These are phyloP conservation scores for Talaromyces rugulosus DNA, from an alignment of 2,329 filamentous ascomycete genomes.

Conservation along the genomic window DNA sequence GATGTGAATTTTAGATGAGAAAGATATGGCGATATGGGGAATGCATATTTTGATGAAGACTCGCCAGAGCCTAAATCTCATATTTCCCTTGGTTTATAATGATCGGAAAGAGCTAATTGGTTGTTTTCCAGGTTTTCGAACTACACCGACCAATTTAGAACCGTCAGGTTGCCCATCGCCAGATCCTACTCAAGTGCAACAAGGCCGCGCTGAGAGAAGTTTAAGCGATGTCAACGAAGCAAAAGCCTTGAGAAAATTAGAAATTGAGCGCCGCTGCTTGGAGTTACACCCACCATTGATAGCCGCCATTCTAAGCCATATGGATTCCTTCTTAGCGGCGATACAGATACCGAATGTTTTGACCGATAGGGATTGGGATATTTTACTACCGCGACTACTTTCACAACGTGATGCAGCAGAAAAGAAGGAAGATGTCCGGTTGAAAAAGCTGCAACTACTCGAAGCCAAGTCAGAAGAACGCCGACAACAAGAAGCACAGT, in stretches of 20 bases:
- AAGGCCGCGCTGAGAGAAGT: slow-evolving; percentile 46
- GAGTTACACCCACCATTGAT: slow-evolving; percentile 63
- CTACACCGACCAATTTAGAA: background rate
- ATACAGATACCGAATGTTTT: slow-evolving; percentile 65
- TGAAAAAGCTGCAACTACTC: slow-evolving; percentile 43
- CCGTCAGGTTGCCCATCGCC: background rate
- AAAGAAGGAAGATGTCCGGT: slow-evolving; percentile 48
- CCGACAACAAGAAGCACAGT: slow-evolving; percentile 45
- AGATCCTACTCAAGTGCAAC: slow-evolving; percentile 8
- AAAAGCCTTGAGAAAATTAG: slow-evolving; percentile 60
- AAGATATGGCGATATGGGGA: background rate
- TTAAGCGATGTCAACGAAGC: slow-evolving; percentile 60
- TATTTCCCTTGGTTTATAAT: background rate
- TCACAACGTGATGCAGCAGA: slow-evolving; percentile 64
- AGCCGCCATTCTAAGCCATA: slow-evolving; percentile 60
- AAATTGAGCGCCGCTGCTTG: slow-evolving; percentile 68
- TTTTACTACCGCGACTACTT: slow-evolving; percentile 63
- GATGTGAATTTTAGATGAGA: background rate
- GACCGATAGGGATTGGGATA: slow-evolving; percentile 65
- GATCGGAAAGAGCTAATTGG: background rate
- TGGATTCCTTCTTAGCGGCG: slow-evolving; percentile 70
- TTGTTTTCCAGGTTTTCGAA: background rate
- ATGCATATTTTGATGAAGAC: background rate
- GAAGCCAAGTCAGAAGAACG: slow-evolving; percentile 46
- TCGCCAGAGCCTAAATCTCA: background rate